Evolutionary conservation across 768 basidiomycete species (phyloP).

Genomic region (Trametes sanguinea): DNA sequence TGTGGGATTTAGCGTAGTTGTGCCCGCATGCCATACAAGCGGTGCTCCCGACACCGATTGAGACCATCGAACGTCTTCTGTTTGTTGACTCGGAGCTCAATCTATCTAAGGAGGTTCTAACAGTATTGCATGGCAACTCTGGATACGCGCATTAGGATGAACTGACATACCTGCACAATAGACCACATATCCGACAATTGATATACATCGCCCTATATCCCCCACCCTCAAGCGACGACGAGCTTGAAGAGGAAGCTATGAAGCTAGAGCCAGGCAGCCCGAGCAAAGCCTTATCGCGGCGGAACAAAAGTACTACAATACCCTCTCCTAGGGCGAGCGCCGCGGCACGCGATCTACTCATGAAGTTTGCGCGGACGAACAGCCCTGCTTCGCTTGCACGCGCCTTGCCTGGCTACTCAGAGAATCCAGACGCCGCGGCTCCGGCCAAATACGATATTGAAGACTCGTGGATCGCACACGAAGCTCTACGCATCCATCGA

Average conservation of each 20-base stretch:
- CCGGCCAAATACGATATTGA: slow-evolving; percentile 39
- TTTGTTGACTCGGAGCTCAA: no score
- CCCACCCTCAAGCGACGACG: slow-evolving; percentile 32
- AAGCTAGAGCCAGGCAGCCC: slow-evolving; percentile 34
- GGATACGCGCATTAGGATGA: no score
- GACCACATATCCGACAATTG: slow-evolving; percentile 66
- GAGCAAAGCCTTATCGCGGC: slow-evolving; percentile 36
- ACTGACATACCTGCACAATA: slow-evolving; percentile 26
- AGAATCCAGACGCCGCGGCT: neutral
- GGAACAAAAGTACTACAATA: slow-evolving; percentile 43
- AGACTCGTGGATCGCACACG: slow-evolving; percentile 60
- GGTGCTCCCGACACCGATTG: no score
- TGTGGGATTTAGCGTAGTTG: no score
- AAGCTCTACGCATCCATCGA: slow-evolving; percentile 53
- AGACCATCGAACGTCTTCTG: no score
- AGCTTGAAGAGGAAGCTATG: slow-evolving; percentile 27
- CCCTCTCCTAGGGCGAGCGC: slow-evolving; percentile 48
- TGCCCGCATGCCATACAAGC: no score
- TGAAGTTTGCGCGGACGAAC: slow-evolving; percentile 59
- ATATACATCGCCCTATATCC: slow-evolving; percentile 73
- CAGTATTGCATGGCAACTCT: no score
- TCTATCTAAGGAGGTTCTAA: no score
- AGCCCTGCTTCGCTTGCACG: slow-evolving; percentile 52
- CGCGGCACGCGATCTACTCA: slow-evolving; percentile 54
- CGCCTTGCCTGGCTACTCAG: slow-evolving; percentile 53